Conservation (phyloP, 805 yeast genomes). For the Starmerella etchellsii region DNA sequence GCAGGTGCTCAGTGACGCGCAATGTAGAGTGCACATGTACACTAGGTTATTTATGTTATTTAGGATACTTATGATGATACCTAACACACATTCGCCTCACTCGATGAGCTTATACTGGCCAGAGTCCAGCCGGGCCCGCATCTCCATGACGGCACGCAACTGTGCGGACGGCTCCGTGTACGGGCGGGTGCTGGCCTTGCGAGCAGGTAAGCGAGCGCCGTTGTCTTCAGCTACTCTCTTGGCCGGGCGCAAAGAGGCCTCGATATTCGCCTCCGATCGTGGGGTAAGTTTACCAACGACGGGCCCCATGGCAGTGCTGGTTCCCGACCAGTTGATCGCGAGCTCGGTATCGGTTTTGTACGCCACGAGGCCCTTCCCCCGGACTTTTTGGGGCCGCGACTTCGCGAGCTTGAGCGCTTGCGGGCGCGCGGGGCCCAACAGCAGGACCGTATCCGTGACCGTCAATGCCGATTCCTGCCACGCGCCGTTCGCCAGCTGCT, state of each 20-base stretch:
- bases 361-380: not conserved
- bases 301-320: not conserved
- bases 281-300: constrained; percentile 4
- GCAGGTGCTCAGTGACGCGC: not conserved
- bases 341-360: constrained; percentile 3
- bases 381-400: not conserved
- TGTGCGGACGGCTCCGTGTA: too few species aligned
- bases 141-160: too few species aligned
- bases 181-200: too few species aligned
- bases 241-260: not conserved
- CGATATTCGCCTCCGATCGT: not conserved
- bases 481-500: constrained; percentile 4
- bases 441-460: not conserved
- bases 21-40: not conserved
- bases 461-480: constrained; percentile 6
- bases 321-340: not conserved
- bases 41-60: too few species aligned
- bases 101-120: too few species aligned
- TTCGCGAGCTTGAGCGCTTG: not conserved
- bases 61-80: too few species aligned
- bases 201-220: too few species aligned
- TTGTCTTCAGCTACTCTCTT: too few species aligned
- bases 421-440: not conserved
- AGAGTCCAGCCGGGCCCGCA: too few species aligned
- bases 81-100: too few species aligned